phyloP scores from a whole-genome alignment of 2,329 filamentous ascomycete species.

The Colletotrichum sp. region DNA sequence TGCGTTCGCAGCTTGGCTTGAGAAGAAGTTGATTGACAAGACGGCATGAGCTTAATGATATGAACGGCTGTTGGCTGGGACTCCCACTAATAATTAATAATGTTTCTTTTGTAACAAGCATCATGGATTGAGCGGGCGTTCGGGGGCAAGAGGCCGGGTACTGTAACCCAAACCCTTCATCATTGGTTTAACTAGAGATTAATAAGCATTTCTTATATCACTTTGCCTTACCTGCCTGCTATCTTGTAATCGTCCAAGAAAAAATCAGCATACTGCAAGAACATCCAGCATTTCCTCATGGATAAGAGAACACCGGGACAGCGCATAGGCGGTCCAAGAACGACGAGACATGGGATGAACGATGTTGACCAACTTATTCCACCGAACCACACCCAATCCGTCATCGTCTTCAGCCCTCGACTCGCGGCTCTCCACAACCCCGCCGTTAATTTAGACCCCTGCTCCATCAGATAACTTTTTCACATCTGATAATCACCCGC shows the following conservation, averaged over 20 bases:
- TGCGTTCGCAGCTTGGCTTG: conserved; percentile 1
- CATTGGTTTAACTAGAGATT: background rate
- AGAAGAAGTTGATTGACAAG: background rate
- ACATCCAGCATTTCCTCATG: background rate
- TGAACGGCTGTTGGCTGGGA: background rate
- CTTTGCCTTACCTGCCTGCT: background rate
- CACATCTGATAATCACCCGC: conserved; percentile 3
- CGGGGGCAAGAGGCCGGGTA: background rate
- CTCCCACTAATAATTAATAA: background rate
- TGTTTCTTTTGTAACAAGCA: background rate
- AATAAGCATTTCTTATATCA: background rate
- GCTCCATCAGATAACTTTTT: conserved; percentile 13
- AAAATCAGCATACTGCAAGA: background rate
- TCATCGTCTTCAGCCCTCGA: background rate
- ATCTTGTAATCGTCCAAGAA: background rate
- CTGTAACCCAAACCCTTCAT: background rate
- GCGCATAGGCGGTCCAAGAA: background rate
- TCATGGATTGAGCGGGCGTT: background rate
- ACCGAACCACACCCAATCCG: background rate
- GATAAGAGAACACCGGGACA: background rate
- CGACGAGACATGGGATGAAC: background rate
- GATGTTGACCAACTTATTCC: background rate
- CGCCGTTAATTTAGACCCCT: conserved; percentile 2
- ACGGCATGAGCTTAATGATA: background rate
- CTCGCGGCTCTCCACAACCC: background rate